Base-by-base conservation (phyloP, 331 rosid genomes). In the Acacia concinna region DNA sequence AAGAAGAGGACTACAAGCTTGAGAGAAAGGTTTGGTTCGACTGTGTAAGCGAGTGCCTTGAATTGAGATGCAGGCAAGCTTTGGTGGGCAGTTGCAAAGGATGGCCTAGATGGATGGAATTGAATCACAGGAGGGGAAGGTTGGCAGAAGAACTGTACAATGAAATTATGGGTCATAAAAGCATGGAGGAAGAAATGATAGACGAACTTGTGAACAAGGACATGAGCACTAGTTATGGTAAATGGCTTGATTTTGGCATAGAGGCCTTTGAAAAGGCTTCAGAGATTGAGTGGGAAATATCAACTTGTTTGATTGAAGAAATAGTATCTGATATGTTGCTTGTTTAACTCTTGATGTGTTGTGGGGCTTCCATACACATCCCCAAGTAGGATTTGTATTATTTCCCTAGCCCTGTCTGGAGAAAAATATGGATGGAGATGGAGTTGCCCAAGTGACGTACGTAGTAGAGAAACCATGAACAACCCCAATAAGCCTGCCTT, bases 201-300 rank as follows among this genome's bases (percentile, higher is more conserved):
- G 98, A 95, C 81, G 97, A 90, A 78, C 92, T 95, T 73, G 91
- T 95, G 20, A 74, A 49, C 75, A 92, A 80, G 85, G 96, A 92
- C 77, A 95, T 95, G 97, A 92, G 96, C 89, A 87, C 85, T 40
- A 81, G 81, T 47, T 38, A 11, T 15, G 98, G 97, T 30, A 91
- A 81, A 86, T 95, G 98, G 98, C 82, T 90, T 10, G 86, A 89
- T 86, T 90, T 91, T 47, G 85, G 84, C 31, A 32, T 67, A 21
- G 97, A 92, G 83, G 89, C 88, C 75, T 91, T 73, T 71, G 96
- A 90, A 77, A 91, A 91, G 70, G 92, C 89, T 47, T 28, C 82
- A 68, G 91, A 88, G 80, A 80, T 95, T 81, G 97, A 88, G 83
- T 73, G 64, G 68, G 85, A 73, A 76, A 81, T 95, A 9, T 76